Evolutionary conservation across 345 rosid genomes (phyloP), one percentile per base, ranked within the genome.

Genomic region (Populus tremula): DNA sequence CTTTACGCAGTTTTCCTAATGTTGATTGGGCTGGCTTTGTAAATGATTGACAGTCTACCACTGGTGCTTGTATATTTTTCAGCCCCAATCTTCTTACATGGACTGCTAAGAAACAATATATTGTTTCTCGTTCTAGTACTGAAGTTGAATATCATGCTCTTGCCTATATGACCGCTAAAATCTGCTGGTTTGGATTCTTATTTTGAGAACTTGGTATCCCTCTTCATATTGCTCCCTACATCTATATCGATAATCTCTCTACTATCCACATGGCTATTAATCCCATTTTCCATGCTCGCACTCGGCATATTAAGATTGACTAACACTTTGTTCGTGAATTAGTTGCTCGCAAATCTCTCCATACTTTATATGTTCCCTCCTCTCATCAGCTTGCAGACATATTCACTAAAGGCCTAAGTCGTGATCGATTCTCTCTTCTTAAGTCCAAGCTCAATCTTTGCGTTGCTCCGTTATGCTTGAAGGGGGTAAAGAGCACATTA

Each of bases 121-220:
- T 0, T 8, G 0, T 54, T 54, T 54, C 25, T 54, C 3, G 1
- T 0, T 54, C 61, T 0, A 8, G 12, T 1, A 54, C 0, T 7
- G 12, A 54, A 54, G 25, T 0, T 54, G 25, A 54, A 21, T 54
- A 54, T 8, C 11, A 0, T 7, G 61, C 12, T 0, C 25, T 54
- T 54, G 12, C 3, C 25, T 0, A 21, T 9, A 54, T 25, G 0
- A 1, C 12, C 0, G 5, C 2, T 54, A 0, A 54, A 54, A 21
- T 20, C 0, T 2, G 4, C 11, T 54, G 25, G 61, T 54, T 54
- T 20, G 25, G 25, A 54, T 54, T 54, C 25, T 54, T 54, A 54
- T 54, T 54, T 20, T 1, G 4, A 0, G 11, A 54, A 54, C 61
- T 54, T 54, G 23, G 25, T 20, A 54, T 20, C 2, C 10, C 61